Percentiles rank a stretch among this genome's conserved stretches.
Conservation (phyloP, 306 rosid genomes). For the Astragalus membranaceus region DNA sequence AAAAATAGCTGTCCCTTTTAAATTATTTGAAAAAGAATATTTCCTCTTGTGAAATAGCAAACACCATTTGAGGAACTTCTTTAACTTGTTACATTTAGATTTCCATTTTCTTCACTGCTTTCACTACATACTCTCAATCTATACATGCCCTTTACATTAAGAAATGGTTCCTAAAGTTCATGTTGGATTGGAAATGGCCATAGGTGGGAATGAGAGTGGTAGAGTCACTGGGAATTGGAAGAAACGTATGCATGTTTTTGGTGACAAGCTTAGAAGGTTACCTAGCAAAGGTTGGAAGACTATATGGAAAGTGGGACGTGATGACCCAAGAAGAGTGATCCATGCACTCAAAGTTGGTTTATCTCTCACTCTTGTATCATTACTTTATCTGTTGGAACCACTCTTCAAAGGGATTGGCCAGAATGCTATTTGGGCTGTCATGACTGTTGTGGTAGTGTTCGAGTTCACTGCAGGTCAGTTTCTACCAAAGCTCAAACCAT, state of each 20-base stretch:
- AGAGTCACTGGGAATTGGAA: conserved; percentile 4
- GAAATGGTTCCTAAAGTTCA: conserved; percentile 47
- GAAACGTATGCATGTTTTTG: conserved; percentile 19
- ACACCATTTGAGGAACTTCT: background rate
- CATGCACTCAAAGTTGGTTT: conserved; percentile 86
- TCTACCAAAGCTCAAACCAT: background rate
- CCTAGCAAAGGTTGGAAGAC: conserved; percentile 36
- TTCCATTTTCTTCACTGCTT: background rate
- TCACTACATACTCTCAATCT: background rate
- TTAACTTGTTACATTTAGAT: conserved; percentile 8
- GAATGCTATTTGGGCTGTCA: conserved; percentile 82
- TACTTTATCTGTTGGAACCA: conserved; percentile 67
- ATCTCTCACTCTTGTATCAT: conserved; percentile 65
- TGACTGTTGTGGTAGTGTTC: conserved; percentile 85
- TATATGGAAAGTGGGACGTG: conserved; percentile 58
- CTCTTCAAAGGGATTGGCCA: conserved; percentile 58
- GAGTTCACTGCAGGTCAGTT: conserved; percentile 82
- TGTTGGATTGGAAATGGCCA: conserved; percentile 36
- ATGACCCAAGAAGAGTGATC: conserved; percentile 73
- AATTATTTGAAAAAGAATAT: background rate
- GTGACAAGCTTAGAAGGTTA: conserved; percentile 30
- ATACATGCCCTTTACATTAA: background rate
- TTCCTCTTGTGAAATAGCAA: background rate
- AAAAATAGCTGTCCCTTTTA: conserved; percentile 4
- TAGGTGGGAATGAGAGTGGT: conserved; percentile 6